A percentile compares a stretch with the other conserved stretches of the same genome.
Conservation (phyloP, 164 flowering plant genomes). For the Buxus sempervirens region DNA sequence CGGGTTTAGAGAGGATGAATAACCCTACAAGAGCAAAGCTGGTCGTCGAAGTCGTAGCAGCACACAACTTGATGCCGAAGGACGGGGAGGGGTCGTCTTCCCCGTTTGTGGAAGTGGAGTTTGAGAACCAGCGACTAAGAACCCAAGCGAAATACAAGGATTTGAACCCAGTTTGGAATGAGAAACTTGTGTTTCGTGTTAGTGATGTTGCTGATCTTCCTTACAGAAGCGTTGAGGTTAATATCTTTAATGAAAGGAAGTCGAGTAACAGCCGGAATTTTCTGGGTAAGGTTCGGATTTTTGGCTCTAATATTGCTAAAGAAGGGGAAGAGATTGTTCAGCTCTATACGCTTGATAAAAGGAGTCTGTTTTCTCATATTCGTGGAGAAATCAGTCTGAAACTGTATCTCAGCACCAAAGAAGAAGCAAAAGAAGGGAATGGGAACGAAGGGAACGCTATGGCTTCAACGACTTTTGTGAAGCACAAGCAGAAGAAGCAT, state of each 20-base stretch:
- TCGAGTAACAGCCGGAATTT: conserved; percentile 50
- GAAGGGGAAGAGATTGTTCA: conserved; percentile 39
- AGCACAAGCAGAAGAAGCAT: conserved; percentile 42
- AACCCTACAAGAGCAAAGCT: conserved; percentile 38
- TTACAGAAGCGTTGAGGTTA: conserved; percentile 43
- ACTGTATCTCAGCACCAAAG: conserved; percentile 34
- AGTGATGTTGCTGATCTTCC: conserved; percentile 42
- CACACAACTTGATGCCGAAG: conserved; percentile 67
- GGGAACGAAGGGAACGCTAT: background rate
- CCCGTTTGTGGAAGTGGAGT: conserved; percentile 60
- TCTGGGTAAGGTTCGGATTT: conserved; percentile 47
- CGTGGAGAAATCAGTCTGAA: conserved; percentile 57
- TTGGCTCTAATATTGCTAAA: conserved; percentile 36
- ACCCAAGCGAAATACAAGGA: conserved; percentile 51
- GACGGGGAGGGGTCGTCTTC: conserved; percentile 66
- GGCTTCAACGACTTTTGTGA: background rate
- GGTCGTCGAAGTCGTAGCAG: conserved; percentile 61
- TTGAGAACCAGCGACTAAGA: conserved; percentile 44
- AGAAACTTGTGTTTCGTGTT: conserved; percentile 52
- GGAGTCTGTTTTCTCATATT: conserved; percentile 58
- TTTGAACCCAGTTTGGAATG: conserved; percentile 63
- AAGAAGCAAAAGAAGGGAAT: conserved; percentile 20
- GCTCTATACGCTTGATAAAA: conserved; percentile 47
- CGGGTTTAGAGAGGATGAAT: background rate
- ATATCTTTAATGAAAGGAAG: conserved; percentile 48